Evolutionary conservation across 805 yeast species (phyloP).

Genomic region (Starmerella scarabaei): DNA sequence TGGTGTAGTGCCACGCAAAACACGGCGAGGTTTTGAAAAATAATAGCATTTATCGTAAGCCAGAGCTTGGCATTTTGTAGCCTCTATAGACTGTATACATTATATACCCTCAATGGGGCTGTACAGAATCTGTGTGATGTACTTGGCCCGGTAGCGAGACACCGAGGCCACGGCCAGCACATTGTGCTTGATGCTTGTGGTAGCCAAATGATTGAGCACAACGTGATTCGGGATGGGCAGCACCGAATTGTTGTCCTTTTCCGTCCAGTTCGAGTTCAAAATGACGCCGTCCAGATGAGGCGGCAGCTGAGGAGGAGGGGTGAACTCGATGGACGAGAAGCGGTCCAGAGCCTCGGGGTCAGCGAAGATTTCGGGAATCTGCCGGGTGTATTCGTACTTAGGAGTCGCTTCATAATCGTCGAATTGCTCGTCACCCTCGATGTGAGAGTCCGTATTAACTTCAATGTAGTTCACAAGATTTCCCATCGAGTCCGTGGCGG

Average conservation of each 20-base stretch:
- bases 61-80: no score
- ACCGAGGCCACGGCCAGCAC: conserved; percentile 88
- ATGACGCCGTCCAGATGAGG: conserved; percentile 94
- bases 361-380: conserved; percentile 33
- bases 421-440: conserved; percentile 6
- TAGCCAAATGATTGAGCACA: conserved; percentile 86
- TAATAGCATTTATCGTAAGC: no score
- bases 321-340: conserved; percentile 30
- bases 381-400: conserved; percentile 38
- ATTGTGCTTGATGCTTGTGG: conserved; percentile 85
- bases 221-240: conserved; percentile 91
- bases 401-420: conserved; percentile 10
- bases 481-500: conserved; percentile 95
- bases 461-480: conserved; percentile 78
- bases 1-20: no score
- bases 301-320: conserved; percentile 92
- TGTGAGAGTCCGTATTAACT: conserved; percentile 20
- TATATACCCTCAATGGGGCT: conserved; percentile 53
- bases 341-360: conserved; percentile 34
- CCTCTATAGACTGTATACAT: background rate
- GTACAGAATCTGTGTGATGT: conserved; percentile 81
- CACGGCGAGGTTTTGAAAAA: no score
- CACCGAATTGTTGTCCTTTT: conserved; percentile 78
- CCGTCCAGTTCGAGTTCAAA: conserved; percentile 56
- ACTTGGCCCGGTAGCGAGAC: conserved; percentile 80